These are phyloP conservation scores for Sclerotinia sclerotiorum DNA, from an alignment of 2,329 filamentous ascomycete species.

Conservation along the genomic window DNA sequence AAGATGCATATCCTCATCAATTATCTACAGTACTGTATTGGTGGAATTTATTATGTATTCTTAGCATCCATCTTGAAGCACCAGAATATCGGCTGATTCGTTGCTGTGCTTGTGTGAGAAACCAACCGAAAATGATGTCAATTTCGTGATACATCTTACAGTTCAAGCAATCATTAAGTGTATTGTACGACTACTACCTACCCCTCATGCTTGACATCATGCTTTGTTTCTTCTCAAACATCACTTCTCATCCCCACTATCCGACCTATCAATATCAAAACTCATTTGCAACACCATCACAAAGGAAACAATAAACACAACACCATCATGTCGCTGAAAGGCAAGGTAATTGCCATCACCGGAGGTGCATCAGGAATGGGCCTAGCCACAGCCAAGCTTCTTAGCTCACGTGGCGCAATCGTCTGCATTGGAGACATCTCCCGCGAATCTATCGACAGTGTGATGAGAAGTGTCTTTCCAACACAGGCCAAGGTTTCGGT, in stretches of 20 bases:
- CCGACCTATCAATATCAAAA: background rate
- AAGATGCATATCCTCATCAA: background rate
- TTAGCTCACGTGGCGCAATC: conserved; percentile 33
- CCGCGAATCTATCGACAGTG: conserved; percentile 30
- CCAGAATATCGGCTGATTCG: background rate
- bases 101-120: no score
- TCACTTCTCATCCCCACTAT: background rate
- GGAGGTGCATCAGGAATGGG: conserved; percentile 77
- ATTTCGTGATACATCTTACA: background rate
- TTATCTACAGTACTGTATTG: background rate
- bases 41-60: no score
- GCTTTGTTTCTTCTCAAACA: background rate
- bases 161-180: background rate
- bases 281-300: background rate
- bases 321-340: conserved; percentile 36
- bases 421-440: conserved; percentile 35
- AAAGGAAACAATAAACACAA: background rate
- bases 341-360: conserved; percentile 70
- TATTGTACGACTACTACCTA: background rate
- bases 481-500: background rate
- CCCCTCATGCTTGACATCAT: background rate
- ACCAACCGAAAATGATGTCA: background rate
- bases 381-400: conserved; percentile 64
- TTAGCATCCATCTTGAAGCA: background rate
- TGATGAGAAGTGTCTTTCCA: conserved; percentile 28